Percentiles rank a stretch among this genome's conserved stretches.
Conservation (phyloP, 148 eudicot species). For the Persicaria tinctoria region DNA sequence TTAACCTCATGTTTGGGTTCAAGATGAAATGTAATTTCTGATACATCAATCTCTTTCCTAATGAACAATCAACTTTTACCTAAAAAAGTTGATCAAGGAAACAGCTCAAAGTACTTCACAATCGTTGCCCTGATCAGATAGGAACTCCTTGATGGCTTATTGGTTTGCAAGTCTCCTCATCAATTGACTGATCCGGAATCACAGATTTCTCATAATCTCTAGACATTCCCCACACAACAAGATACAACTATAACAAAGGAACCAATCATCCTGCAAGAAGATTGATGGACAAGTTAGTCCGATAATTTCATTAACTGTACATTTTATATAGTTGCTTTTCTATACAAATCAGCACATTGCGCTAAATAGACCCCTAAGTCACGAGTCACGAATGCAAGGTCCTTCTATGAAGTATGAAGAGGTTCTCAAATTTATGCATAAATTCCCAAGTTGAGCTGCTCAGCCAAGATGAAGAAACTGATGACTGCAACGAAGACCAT, state of each 20-base stretch:
- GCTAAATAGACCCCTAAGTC: not conserved
- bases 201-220: constrained; percentile 32
- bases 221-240: constrained; percentile 66
- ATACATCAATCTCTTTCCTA: too few species aligned
- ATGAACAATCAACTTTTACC: not conserved
- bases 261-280: constrained; percentile 45
- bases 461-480: constrained; percentile 63
- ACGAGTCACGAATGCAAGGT: not conserved
- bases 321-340: not conserved
- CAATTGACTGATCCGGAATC: not conserved
- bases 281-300: not conserved
- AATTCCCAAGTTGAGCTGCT: constrained; percentile 77
- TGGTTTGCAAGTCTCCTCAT: not conserved
- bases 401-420: not conserved
- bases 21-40: not conserved
- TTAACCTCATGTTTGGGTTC: not conserved
- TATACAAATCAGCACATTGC: not conserved
- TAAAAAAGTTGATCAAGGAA: not conserved
- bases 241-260: constrained; percentile 52
- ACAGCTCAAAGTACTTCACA: not conserved
- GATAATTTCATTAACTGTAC: not conserved
- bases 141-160: not conserved
- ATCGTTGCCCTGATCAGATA: not conserved
- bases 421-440: constrained; percentile 15
- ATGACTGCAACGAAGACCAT: constrained; percentile 77